Percentiles rank a stretch among this genome's conserved stretches.
phyloP scores from a whole-genome alignment of 176 grass and related monocot species.

The Metroxylon sagu region DNA sequence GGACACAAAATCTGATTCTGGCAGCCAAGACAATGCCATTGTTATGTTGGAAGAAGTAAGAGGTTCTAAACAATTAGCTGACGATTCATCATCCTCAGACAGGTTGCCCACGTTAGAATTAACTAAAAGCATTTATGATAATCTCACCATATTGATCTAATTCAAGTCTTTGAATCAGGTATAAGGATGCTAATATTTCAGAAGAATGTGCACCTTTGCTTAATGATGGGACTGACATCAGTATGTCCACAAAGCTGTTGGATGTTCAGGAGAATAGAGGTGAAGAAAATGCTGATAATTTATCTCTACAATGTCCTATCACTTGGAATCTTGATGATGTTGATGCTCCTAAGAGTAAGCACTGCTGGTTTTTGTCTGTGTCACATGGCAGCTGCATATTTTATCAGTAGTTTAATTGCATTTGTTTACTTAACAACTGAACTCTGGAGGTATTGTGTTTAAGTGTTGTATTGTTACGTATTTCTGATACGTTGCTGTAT shows the following conservation, averaged over 20 bases:
- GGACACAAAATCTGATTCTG: constrained; percentile 59
- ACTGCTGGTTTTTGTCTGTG: neutral
- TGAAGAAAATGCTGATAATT: constrained; percentile 24
- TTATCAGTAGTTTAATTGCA: too few relatives aligned
- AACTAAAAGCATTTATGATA: constrained; percentile 4
- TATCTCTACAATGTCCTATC: constrained; percentile 27
- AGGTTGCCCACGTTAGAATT: constrained; percentile 40
- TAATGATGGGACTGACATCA: constrained; percentile 30
- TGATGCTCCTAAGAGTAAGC: constrained; percentile 69
- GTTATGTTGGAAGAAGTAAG: constrained; percentile 46
- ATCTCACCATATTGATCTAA: neutral
- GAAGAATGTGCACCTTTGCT: constrained; percentile 30
- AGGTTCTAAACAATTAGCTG: constrained; percentile 46
- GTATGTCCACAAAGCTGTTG: constrained; percentile 39
- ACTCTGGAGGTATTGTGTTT: too few relatives aligned
- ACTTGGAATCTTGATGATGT: constrained; percentile 43
- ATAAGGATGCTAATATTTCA: constrained; percentile 26
- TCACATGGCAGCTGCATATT: too few relatives aligned
- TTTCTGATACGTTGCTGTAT: too few relatives aligned
- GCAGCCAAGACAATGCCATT: constrained; percentile 46
- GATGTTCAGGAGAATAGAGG: constrained; percentile 35
- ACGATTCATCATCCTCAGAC: constrained; percentile 39
- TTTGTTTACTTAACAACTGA: too few relatives aligned
- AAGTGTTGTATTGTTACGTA: too few relatives aligned
- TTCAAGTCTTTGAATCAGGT: constrained; percentile 26